Percentiles rank a stretch among this genome's conserved stretches.
Conservation (phyloP, 2,329 filamentous ascomycete genomes). For the Verticillium klebahnii region DNA sequence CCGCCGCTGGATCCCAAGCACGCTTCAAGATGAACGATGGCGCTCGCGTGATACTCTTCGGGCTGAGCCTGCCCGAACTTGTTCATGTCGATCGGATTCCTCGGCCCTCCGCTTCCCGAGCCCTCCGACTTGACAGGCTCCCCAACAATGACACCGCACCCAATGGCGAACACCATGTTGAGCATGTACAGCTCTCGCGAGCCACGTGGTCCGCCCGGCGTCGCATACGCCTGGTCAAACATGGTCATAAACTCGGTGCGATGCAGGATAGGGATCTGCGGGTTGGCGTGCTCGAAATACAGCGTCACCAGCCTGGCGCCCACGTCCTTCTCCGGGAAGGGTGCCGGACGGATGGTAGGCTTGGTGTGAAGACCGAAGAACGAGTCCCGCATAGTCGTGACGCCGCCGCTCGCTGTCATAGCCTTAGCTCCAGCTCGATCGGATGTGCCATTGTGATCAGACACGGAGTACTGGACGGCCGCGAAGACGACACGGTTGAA, state of each 20-base stretch:
- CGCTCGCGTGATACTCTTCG: slow-evolving; percentile 93
- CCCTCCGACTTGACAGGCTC: slow-evolving; percentile 48
- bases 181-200: slow-evolving; percentile 86
- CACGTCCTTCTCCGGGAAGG: slow-evolving; percentile 75
- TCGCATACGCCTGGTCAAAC: slow-evolving; percentile 75
- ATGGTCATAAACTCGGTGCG: slow-evolving; percentile 84
- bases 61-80: slow-evolving; percentile 61
- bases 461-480: slow-evolving; percentile 72
- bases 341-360: slow-evolving; percentile 78
- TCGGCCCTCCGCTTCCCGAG: slow-evolving; percentile 22
- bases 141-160: slow-evolving; percentile 84
- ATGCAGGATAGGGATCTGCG: slow-evolving; percentile 90
- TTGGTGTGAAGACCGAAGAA: slow-evolving; percentile 96
- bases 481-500: slow-evolving; percentile 94
- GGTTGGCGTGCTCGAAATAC: slow-evolving; percentile 95
- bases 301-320: slow-evolving; percentile 70
- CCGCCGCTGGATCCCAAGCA: slow-evolving; percentile 82
- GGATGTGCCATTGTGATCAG: slow-evolving; percentile 56
- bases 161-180: slow-evolving; percentile 97
- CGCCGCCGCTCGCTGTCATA: slow-evolving; percentile 27
- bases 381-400: slow-evolving; percentile 85
- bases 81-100: slow-evolving; percentile 19
- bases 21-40: slow-evolving; percentile 84
- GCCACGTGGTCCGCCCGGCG: slow-evolving; percentile 61
- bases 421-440: slow-evolving; percentile 33